Percentiles rank a stretch among this genome's conserved stretches.
phyloP scores from a whole-genome alignment of 2,329 filamentous ascomycete genomes.

The Malbranchea cinnamomea region DNA sequence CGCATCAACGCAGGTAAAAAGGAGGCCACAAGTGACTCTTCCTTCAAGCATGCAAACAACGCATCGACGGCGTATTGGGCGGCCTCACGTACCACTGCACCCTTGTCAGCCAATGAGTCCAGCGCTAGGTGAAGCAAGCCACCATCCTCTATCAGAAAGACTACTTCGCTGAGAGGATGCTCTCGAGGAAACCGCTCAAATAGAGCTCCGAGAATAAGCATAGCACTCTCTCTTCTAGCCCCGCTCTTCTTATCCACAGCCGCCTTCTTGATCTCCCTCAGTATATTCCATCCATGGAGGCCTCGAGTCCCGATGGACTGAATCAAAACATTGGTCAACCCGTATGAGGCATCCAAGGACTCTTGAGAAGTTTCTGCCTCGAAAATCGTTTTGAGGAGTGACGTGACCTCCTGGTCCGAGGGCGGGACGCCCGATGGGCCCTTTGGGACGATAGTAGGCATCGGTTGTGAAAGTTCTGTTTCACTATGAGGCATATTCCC shows the following conservation, averaged over 20 bases:
- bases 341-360: slow-evolving; percentile 54
- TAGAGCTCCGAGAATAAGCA: slow-evolving; percentile 86
- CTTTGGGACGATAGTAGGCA: slow-evolving; percentile 9
- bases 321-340: slow-evolving; percentile 47
- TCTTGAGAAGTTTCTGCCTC: slow-evolving; percentile 51
- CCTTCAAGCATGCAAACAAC: slow-evolving; percentile 61
- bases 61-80: slow-evolving; percentile 90
- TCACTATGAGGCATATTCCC: slow-evolving; percentile 29
- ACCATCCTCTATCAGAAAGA: slow-evolving; percentile 69
- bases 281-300: slow-evolving; percentile 44
- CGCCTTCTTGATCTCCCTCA: slow-evolving; percentile 56
- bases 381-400: slow-evolving; percentile 53
- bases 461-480: slow-evolving; percentile 4
- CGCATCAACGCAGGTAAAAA: slow-evolving; percentile 59
- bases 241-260: slow-evolving; percentile 89
- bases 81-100: slow-evolving; percentile 71
- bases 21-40: slow-evolving; percentile 70
- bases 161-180: slow-evolving; percentile 63
- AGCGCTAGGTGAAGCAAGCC: slow-evolving; percentile 58
- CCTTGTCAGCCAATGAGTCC: slow-evolving; percentile 82
- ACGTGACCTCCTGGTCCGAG: slow-evolving; percentile 47
- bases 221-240: slow-evolving; percentile 70
- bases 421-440: slow-evolving; percentile 6
- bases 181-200: slow-evolving; percentile 76
- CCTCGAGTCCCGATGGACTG: slow-evolving; percentile 51